A percentile compares a stretch with the other conserved stretches of the same genome.
These are phyloP conservation scores for Apiospora kogelbergensis DNA, from an alignment of 2,329 filamentous ascomycete species.

Conservation along the genomic window DNA sequence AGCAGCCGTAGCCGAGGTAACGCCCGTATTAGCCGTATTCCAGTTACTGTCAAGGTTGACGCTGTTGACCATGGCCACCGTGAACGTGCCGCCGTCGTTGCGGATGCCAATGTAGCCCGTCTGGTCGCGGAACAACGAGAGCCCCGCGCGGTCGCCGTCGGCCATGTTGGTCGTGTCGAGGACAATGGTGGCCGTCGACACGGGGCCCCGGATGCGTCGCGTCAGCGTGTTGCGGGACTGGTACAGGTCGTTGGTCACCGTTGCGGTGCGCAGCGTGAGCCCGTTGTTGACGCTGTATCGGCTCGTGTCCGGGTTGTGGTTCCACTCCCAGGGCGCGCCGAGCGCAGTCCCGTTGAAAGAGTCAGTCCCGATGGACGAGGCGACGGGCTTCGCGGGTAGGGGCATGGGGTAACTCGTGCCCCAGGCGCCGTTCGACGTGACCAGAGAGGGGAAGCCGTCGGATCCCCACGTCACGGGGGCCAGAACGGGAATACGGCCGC, in stretches of 20 bases:
- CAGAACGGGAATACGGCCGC: slow-evolving; percentile 56
- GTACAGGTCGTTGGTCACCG: slow-evolving; percentile 52
- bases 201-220: slow-evolving; percentile 45
- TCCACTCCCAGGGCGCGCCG: slow-evolving; percentile 57
- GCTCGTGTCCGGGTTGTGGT: slow-evolving; percentile 56
- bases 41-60: slow-evolving; percentile 37
- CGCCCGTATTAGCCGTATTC: slow-evolving; percentile 28
- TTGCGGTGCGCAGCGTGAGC: slow-evolving; percentile 47
- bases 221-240: slow-evolving; percentile 47
- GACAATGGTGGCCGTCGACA: slow-evolving; percentile 47
- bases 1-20: slow-evolving; percentile 28
- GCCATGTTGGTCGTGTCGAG: slow-evolving; percentile 49
- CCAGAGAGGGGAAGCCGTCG: slow-evolving; percentile 52
- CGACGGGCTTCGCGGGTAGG: slow-evolving; percentile 26
- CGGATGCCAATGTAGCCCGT: slow-evolving; percentile 53
- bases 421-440: slow-evolving; percentile 45
- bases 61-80: slow-evolving; percentile 35
- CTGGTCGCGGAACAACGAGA: slow-evolving; percentile 53
- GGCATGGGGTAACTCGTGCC: slow-evolving; percentile 43
- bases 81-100: slow-evolving; percentile 32
- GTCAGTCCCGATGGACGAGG: slow-evolving; percentile 41
- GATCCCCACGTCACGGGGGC: slow-evolving; percentile 52
- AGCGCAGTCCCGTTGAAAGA: slow-evolving; percentile 43
- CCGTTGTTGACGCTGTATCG: slow-evolving; percentile 45
- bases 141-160: slow-evolving; percentile 51